Conservation (phyloP, 2,329 filamentous ascomycete species). For the Penicillium digitatum region DNA sequence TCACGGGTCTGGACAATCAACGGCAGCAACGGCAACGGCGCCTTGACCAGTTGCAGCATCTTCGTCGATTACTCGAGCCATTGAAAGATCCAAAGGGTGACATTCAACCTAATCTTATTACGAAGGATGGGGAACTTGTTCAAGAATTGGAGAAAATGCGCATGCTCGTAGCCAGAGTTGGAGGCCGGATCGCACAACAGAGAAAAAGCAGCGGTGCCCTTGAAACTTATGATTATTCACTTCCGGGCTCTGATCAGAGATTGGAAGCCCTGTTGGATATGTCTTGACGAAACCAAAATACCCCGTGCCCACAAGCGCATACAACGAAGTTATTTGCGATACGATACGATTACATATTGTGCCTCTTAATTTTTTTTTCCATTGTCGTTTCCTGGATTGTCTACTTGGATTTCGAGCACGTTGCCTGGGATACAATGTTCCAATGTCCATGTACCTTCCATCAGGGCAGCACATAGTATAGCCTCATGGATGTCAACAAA, state of each 20-base stretch:
- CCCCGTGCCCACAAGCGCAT: slow-evolving; percentile 1
- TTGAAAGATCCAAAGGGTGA: slow-evolving; percentile 48
- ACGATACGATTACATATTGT: neutral
- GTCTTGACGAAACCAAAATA: slow-evolving; percentile 26
- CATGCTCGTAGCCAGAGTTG: slow-evolving; percentile 45
- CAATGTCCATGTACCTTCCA: slow-evolving; percentile 10
- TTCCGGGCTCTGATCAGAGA: slow-evolving; percentile 31
- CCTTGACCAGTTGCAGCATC: slow-evolving; percentile 46
- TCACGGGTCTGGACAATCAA: slow-evolving; percentile 45
- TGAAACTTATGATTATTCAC: slow-evolving; percentile 21
- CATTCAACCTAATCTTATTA: slow-evolving; percentile 54
- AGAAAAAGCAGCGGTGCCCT: slow-evolving; percentile 16
- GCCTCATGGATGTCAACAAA: neutral
- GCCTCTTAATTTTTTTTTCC: neutral
- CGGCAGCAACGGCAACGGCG: slow-evolving; percentile 47
- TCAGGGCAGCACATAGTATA: slow-evolving; percentile 3
- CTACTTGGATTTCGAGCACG: neutral
- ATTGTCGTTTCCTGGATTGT: neutral
- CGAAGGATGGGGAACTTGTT: slow-evolving; percentile 49
- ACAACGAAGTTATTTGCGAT: neutral
- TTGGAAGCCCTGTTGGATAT: slow-evolving; percentile 39
- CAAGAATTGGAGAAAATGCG: slow-evolving; percentile 50
- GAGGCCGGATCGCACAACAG: slow-evolving; percentile 35
- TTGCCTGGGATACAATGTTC: neutral
- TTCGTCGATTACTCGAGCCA: slow-evolving; percentile 48